These are phyloP conservation scores for Xylaria hypoxylon DNA, from an alignment of 2,329 filamentous ascomycete genomes.

Conservation along the genomic window DNA sequence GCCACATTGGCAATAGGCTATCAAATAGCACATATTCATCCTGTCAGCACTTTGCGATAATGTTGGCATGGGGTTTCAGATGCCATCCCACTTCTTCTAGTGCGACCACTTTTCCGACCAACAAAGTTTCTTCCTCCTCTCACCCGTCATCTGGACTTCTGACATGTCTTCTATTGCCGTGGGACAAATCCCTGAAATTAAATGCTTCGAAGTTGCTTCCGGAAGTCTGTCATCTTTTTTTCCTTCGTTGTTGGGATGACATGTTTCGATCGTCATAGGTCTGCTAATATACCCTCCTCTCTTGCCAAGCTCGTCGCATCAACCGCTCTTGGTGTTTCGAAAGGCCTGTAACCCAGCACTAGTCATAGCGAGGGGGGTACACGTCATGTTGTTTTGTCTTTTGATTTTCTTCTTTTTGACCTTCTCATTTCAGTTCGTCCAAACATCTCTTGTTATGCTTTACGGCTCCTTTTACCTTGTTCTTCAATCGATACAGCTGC, in stretches of 20 bases:
- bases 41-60: not conserved
- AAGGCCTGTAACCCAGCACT: not conserved
- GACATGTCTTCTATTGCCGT: not conserved
- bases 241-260: not conserved
- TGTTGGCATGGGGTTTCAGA: constrained; percentile 30
- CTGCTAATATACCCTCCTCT: constrained; percentile 29
- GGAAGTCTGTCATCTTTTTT: not conserved
- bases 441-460: constrained; percentile 19
- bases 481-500: not conserved
- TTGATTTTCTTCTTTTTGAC: not conserved
- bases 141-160: not conserved
- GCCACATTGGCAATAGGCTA: not conserved
- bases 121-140: not conserved
- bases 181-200: not conserved
- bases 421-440: constrained; percentile 27
- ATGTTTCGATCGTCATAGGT: constrained; percentile 17
- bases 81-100: constrained; percentile 20
- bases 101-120: constrained; percentile 29
- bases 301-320: constrained; percentile 30
- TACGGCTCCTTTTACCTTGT: not conserved
- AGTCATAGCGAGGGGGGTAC: not conserved
- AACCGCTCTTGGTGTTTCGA: constrained; percentile 28
- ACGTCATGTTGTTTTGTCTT: constrained; percentile 1
- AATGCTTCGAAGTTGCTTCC: not conserved
- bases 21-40: constrained; percentile 1